Evolutionary conservation across 768 basidiomycete species (phyloP), one percentile per base, ranked within the genome.

Genomic region (Guyanaporus albipodus): DNA sequence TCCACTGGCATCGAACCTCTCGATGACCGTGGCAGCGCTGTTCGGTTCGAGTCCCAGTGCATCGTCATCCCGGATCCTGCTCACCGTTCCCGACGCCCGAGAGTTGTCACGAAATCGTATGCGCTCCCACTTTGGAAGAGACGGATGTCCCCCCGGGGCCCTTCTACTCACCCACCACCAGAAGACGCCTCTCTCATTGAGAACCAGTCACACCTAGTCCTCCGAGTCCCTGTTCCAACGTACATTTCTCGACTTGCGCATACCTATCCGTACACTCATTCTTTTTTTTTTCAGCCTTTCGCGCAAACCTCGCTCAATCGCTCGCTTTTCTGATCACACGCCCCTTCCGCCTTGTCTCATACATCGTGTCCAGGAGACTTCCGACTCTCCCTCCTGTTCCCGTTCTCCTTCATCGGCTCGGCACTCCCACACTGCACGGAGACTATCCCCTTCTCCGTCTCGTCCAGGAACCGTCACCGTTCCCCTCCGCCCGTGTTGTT

Each of bases 41-140:
- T 89, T 4, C 76, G 87, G 46, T 90, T 90, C 66, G 79, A 89
- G 70, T 70, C 72, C 43, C 76, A 83, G 57, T 89, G 87, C 49
- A 70, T 86, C 4, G 75, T 90, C 56, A 89, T 90, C 46, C 87
- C 87, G n/a, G 78, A 84, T 42, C 61, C 57, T 14, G 55, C 58
- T 1, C 60, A 63, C 14, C 66, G 68, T 40, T 67, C 70, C 4
- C 77, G 72, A 43, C 66, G 74, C 22, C 73, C 80, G 21, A 69
- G 73, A 35, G 67, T 85, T 38, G 60, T 82, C 54, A 80, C 80
- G 22, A 87, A 78, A 57, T 81, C 82, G 4, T 85, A 83, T 53
- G 73, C 82, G 0, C 69, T 89, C 47, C 85, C 86, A 1, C 63
- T 89, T 33, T 88, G 85, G 76, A 81, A 76, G 67, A 71, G 70